Percentiles rank a stretch among this genome's conserved stretches.
Evolutionary conservation across 169 alveolate species (phyloP).

Genomic region (Nephromyces sp.): DNA sequence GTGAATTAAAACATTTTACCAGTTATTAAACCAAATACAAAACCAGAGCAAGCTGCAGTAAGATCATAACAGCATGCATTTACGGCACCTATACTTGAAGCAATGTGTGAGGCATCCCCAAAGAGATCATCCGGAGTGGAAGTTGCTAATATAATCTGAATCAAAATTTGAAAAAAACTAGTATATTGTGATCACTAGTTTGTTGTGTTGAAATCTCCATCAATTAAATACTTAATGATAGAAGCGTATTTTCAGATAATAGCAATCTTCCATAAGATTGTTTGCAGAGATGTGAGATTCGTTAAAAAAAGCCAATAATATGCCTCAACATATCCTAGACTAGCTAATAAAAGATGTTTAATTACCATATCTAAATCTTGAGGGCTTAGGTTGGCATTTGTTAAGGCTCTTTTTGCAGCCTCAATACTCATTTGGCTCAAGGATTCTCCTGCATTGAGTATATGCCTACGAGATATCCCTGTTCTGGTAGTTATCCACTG

Average conservation of each 20-base stretch:
- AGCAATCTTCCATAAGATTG: too few relatives aligned
- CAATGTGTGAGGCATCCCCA: constrained; percentile 47
- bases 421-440: constrained; percentile 28
- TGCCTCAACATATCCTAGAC: too few relatives aligned
- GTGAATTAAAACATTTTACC: too few relatives aligned
- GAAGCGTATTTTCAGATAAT: too few relatives aligned
- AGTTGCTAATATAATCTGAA: too few relatives aligned
- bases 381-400: constrained; percentile 16
- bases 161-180: too few relatives aligned
- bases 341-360: too few relatives aligned
- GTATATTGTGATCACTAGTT: too few relatives aligned
- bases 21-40: constrained; percentile 42
- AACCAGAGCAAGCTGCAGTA: constrained; percentile 55
- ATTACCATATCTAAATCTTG: constrained; percentile 39
- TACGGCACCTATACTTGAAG: constrained; percentile 24
- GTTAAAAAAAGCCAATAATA: too few relatives aligned
- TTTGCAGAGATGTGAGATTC: too few relatives aligned
- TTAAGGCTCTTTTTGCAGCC: constrained; percentile 35
- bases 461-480: constrained; percentile 40
- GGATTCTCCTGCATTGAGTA: constrained; percentile 33
- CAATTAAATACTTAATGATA: too few relatives aligned
- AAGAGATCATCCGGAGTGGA: constrained; percentile 51
- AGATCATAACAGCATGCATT: constrained; percentile 18
- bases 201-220: too few relatives aligned
- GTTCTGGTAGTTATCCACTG: constrained; percentile 52